A percentile compares a stretch with the other conserved stretches of the same genome.
Evolutionary conservation across 1,284 basidiomycete species (phyloP).

Genomic region (Tilletia walkeri): DNA sequence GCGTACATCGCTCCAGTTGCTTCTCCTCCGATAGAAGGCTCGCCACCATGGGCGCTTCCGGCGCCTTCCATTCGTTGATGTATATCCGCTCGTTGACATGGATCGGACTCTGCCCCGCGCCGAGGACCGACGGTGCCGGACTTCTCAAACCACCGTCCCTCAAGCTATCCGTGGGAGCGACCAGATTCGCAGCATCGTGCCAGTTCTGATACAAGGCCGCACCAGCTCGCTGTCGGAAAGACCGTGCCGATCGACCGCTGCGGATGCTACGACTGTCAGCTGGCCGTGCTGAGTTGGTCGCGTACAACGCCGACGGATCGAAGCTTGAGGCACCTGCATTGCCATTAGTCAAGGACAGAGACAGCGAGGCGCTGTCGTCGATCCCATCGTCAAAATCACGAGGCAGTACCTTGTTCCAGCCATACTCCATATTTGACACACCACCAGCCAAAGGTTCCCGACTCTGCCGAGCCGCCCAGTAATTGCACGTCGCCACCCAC

Average conservation of each 20-base stretch:
- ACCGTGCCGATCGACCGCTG: constrained; percentile 27
- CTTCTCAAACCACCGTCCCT: neutral
- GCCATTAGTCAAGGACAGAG: neutral
- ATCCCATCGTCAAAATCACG: constrained; percentile 58
- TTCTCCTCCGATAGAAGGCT: constrained; percentile 86
- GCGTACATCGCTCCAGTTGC: constrained; percentile 59
- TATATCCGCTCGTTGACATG: constrained; percentile 66
- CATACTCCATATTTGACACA: constrained; percentile 98
- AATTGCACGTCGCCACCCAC: constrained; percentile 98
- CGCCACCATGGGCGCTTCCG: constrained; percentile 74
- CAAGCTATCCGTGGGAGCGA: constrained; percentile 16
- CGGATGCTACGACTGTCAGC: constrained; percentile 30
- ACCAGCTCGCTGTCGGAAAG: constrained; percentile 19
- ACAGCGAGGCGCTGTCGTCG: constrained; percentile 46
- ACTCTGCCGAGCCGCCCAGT: constrained; percentile 90
- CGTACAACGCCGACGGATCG: neutral
- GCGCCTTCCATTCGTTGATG: constrained; percentile 92
- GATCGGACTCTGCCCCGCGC: constrained; percentile 4
- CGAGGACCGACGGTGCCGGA: neutral
- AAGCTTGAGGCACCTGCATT: neutral
- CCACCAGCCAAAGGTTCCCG: constrained; percentile 91
- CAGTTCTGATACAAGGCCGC: constrained; percentile 23
- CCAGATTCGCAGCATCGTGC: constrained; percentile 19
- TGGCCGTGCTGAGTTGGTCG: neutral
- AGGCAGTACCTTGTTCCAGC: constrained; percentile 75